Evolutionary conservation across 495 filamentous ascomycete genomes (phyloP).

Genomic region (Lentithecium fluviatile): DNA sequence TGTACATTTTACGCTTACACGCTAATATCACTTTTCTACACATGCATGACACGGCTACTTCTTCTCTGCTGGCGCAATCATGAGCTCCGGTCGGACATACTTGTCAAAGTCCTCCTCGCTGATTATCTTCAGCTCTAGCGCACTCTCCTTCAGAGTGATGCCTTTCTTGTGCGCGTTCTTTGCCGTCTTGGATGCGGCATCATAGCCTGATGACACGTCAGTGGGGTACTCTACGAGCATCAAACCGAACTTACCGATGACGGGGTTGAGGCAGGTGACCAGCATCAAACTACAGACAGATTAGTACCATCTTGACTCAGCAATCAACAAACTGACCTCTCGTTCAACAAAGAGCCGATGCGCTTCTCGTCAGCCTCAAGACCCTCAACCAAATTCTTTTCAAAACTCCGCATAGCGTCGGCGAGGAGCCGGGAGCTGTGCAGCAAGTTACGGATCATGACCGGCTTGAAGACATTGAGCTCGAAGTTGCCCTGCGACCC

Average conservation of each 20-base stretch:
- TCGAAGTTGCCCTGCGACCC: constrained; percentile 99
- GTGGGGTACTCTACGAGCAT: neutral
- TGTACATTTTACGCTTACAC: constrained; percentile 3
- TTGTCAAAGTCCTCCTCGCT: constrained; percentile 89
- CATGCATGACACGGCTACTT: constrained; percentile 33
- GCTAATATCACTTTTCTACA: constrained; percentile 2
- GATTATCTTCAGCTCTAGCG: constrained; percentile 88
- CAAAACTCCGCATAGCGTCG: constrained; percentile 92
- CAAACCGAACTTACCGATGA: constrained; percentile 62
- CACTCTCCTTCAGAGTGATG: constrained; percentile 84
- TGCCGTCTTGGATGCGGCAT: constrained; percentile 95
- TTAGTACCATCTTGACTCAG: too few relatives aligned
- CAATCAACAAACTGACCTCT: constrained; percentile 70
- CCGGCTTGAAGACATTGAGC: constrained; percentile 97
- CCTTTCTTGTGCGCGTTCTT: constrained; percentile 99
- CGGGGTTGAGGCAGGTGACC: constrained; percentile 96
- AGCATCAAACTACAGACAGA: constrained; percentile 74
- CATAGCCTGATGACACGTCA: constrained; percentile 55
- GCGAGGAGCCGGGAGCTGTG: constrained; percentile 84
- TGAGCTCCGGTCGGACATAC: constrained; percentile 91
- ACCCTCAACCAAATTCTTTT: constrained; percentile 86
- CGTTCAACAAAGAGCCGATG: constrained; percentile 83
- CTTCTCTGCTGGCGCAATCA: constrained; percentile 76
- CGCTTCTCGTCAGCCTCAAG: constrained; percentile 89
- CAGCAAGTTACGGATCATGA: constrained; percentile 90